phyloP scores from a whole-genome alignment of 768 basidiomycete species.

The Solioccasus polychromus region DNA sequence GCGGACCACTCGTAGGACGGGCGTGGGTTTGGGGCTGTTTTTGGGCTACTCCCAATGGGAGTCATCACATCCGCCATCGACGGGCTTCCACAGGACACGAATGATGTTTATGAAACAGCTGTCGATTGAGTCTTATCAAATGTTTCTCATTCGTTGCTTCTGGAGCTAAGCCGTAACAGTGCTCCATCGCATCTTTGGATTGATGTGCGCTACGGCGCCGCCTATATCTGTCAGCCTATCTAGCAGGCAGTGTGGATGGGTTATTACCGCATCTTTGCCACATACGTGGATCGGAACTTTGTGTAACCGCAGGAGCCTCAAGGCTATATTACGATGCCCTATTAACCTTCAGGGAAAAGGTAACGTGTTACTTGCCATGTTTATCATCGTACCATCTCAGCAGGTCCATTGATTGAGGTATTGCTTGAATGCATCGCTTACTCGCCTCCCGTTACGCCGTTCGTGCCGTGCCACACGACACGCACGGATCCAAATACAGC shows the following conservation, averaged over 20 bases:
- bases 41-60: conserved; percentile 10
- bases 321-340: conserved; percentile 6
- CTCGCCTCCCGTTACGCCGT: conserved; percentile 3
- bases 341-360: conserved; percentile 13
- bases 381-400: conserved; percentile 7
- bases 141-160: conserved; percentile 11
- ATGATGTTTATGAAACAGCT: conserved; percentile 22
- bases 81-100: conserved; percentile 21
- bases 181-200: conserved; percentile 6
- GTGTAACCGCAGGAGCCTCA: conserved; percentile 15
- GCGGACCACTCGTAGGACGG: conserved; percentile 21
- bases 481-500: conserved; percentile 17
- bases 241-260: conserved; percentile 5
- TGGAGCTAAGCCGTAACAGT: conserved; percentile 13
- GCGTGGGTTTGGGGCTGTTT: conserved; percentile 18
- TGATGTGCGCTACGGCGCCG: conserved; percentile 14
- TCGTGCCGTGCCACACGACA: not conserved
- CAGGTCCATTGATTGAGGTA: conserved; percentile 8
- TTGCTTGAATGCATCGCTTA: conserved; percentile 10
- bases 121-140: conserved; percentile 13
- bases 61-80: conserved; percentile 19
- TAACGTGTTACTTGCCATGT: conserved; percentile 12
- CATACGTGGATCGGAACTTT: conserved; percentile 11
- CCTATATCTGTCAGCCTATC: conserved; percentile 13
- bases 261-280: conserved; percentile 24